phyloP scores from a whole-genome alignment of 306 rosid genomes.

The Pachyrhizus erosus region DNA sequence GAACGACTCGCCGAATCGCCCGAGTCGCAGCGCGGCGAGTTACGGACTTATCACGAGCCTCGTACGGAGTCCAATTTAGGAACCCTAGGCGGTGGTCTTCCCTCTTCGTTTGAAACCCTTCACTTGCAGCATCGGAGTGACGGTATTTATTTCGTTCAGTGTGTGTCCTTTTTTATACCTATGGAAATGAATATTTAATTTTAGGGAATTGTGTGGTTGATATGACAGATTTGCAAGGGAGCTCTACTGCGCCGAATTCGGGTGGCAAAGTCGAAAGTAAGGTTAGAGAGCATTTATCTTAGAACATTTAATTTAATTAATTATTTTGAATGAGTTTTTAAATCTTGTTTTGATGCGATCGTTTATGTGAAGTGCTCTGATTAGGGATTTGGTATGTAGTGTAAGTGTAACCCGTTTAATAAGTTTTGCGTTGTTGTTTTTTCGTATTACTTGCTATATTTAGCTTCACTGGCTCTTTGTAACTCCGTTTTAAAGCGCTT shows the following conservation, averaged over 20 bases:
- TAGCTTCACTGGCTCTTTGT: not conserved
- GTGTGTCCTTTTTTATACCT: not conserved
- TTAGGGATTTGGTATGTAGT: not conserved
- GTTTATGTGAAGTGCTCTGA: not conserved
- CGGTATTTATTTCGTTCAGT: constrained; percentile 45
- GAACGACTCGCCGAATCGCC: constrained; percentile 36
- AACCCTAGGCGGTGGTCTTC: constrained; percentile 67
- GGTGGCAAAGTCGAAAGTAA: constrained; percentile 53
- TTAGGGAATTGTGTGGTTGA: constrained; percentile 39
- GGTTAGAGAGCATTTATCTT: constrained; percentile 61
- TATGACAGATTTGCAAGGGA: constrained; percentile 58
- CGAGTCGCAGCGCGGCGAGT: constrained; percentile 43
- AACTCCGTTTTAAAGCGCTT: not conserved
- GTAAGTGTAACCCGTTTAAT: not conserved
- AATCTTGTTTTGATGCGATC: not conserved
- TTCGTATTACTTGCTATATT: not conserved
- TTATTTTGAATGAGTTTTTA: not conserved
- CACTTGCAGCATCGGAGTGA: constrained; percentile 46
- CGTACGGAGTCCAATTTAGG: constrained; percentile 35
- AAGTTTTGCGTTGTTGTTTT: not conserved
- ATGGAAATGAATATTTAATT: not conserved
- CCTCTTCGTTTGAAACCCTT: constrained; percentile 42
- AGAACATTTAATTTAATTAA: not conserved
- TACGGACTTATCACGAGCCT: constrained; percentile 15
- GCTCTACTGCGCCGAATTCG: constrained; percentile 44